A percentile compares a stretch with the other conserved stretches of the same genome.
Conservation (phyloP, 1,139 yeast genomes). For the Scheffersomyces lignicola region DNA sequence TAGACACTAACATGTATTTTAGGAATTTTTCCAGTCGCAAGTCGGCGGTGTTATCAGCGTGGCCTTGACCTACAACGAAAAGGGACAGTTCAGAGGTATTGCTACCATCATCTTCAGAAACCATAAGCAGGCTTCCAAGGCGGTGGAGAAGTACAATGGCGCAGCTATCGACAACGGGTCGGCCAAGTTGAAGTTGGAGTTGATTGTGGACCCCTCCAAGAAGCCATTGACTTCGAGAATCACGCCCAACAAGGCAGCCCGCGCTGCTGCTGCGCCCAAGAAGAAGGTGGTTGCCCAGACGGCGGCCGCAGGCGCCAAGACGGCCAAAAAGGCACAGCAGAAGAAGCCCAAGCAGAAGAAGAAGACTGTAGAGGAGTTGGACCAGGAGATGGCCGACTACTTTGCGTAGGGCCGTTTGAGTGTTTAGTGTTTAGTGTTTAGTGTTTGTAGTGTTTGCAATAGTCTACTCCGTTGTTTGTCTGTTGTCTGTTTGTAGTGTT, state of each 20-base stretch:
- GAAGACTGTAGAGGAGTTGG: conserved; percentile 87
- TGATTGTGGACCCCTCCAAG: conserved; percentile 81
- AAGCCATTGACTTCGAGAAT: conserved; percentile 77
- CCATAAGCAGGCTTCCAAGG: conserved; percentile 63
- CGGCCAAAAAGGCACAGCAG: conserved; percentile 30
- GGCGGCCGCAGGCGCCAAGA: conserved; percentile 22
- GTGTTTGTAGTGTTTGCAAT: conserved; percentile 2
- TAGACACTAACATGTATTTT: conserved; percentile 25
- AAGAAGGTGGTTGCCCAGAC: conserved; percentile 21
- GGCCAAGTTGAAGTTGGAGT: conserved; percentile 74
- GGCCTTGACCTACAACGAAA: conserved; percentile 77
- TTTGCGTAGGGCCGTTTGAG: conserved; percentile 29
- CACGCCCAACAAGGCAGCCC: conserved; percentile 42
- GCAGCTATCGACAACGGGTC: conserved; percentile 93
- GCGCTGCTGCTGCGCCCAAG: conserved; percentile 19
- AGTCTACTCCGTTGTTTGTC: no score
- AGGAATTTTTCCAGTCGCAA: conserved; percentile 89
- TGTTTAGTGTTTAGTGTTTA: conserved; percentile 1
- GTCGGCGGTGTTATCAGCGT: conserved; percentile 82
- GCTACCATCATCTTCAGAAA: conserved; percentile 81
- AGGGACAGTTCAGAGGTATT: conserved; percentile 88
- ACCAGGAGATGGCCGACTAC: conserved; percentile 91
- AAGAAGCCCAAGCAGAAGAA: conserved; percentile 48
- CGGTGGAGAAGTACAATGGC: conserved; percentile 84
- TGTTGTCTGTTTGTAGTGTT: no score